These are phyloP conservation scores for Suillus cothurnatus DNA, from an alignment of 768 basidiomycete genomes.

Conservation along the genomic window DNA sequence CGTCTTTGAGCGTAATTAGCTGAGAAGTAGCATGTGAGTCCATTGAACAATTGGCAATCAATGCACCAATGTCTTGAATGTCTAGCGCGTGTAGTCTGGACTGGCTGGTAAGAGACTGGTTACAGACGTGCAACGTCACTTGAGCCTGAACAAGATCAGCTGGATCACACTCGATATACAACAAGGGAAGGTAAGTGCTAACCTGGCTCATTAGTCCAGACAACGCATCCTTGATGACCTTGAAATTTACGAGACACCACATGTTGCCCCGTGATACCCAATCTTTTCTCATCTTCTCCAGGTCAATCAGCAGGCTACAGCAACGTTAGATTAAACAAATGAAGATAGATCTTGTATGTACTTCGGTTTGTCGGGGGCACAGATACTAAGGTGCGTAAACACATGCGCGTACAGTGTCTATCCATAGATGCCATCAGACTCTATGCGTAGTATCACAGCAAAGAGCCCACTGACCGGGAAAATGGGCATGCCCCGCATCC, in stretches of 20 bases:
- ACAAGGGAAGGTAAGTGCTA: conserved; percentile 8
- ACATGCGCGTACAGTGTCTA: conserved; percentile 27
- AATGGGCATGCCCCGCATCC: conserved; percentile 21
- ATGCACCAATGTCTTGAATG: conserved; percentile 25
- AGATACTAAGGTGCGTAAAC: conserved; percentile 30
- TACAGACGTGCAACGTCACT: conserved; percentile 23
- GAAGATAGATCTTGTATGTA: conserved; percentile 6
- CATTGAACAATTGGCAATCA: conserved; percentile 22
- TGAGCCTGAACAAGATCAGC: conserved; percentile 18
- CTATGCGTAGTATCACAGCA: not conserved
- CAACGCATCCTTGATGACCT: conserved; percentile 19
- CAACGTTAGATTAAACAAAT: not conserved
- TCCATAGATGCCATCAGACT: conserved; percentile 2
- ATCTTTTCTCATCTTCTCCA: conserved; percentile 17
- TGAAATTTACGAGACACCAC: conserved; percentile 29
- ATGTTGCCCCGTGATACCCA: conserved; percentile 23
- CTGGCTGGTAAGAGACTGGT: conserved; percentile 15
- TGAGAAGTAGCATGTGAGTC: conserved; percentile 16
- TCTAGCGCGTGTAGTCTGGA: conserved; percentile 23
- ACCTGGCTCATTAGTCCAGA: conserved; percentile 14
- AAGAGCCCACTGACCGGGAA: conserved; percentile 21
- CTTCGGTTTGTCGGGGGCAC: conserved; percentile 19
- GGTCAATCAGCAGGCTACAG: conserved; percentile 22
- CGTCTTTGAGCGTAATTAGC: conserved; percentile 23
- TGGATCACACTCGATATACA: not conserved